Percentiles rank a stretch among this genome's conserved stretches.
phyloP scores from a whole-genome alignment of 2,329 filamentous ascomycete species.

The Colletotrichum simmondsii region DNA sequence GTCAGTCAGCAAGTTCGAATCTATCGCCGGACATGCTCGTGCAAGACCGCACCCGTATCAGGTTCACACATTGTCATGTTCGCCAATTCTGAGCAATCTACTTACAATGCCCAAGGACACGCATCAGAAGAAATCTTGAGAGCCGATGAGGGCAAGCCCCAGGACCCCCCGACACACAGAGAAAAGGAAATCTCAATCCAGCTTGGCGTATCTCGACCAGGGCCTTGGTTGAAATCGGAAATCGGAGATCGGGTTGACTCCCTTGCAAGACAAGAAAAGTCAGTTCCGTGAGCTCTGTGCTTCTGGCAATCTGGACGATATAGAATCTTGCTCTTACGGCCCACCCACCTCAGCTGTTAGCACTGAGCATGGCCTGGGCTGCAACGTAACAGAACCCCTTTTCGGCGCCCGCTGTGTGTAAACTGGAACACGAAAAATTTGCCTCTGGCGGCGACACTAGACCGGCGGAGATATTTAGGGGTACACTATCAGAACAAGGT shows the following conservation, averaged over 20 bases:
- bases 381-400: neutral
- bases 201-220: neutral
- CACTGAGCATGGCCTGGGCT: neutral
- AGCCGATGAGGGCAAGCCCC: neutral
- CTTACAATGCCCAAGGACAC: neutral
- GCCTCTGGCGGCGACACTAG: conserved; percentile 5
- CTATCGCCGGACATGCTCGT: neutral
- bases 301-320: neutral
- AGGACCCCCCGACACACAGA: neutral
- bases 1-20: neutral
- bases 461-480: conserved; percentile 10
- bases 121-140: neutral
- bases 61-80: neutral
- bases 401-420: neutral
- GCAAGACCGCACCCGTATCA: neutral
- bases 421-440: neutral
- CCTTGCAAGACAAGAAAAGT: neutral
- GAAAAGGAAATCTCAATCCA: neutral
- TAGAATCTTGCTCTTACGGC: neutral
- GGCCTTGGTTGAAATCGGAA: neutral
- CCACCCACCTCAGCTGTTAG: neutral
- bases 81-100: neutral
- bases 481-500: conserved; percentile 13
- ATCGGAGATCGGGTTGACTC: neutral
- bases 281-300: neutral